phyloP scores from a whole-genome alignment of 306 rosid genomes.

The Castanea crenata region DNA sequence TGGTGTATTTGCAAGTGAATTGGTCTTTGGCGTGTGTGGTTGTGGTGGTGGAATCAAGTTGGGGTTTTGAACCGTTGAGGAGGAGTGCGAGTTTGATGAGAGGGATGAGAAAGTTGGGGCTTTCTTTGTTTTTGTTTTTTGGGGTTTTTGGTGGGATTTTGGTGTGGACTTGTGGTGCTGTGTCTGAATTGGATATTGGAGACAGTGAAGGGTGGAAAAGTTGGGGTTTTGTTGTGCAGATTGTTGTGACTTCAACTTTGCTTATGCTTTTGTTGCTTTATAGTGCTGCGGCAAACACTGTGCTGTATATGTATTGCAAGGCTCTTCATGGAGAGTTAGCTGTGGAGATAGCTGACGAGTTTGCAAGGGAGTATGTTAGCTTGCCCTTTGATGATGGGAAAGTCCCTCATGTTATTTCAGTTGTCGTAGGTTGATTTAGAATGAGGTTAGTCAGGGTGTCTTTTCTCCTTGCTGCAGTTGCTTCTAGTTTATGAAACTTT shows the following conservation, averaged over 20 bases:
- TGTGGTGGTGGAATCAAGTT: conserved; percentile 42
- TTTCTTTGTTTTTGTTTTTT: conserved; percentile 38
- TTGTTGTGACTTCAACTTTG: conserved; percentile 45
- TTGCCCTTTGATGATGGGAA: conserved; percentile 70
- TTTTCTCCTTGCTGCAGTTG: neutral
- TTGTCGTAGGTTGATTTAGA: conserved; percentile 25
- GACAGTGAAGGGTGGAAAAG: conserved; percentile 39
- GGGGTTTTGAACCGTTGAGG: conserved; percentile 40
- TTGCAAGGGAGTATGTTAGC: conserved; percentile 43
- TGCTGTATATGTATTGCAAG: conserved; percentile 47
- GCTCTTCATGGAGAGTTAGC: conserved; percentile 42
- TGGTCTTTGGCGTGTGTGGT: conserved; percentile 51
- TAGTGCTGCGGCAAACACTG: conserved; percentile 44
- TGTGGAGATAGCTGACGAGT: conserved; percentile 52
- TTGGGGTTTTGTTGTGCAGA: conserved; percentile 46
- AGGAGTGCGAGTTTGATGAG: conserved; percentile 40
- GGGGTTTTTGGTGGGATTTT: conserved; percentile 25
- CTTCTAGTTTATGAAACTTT: neutral
- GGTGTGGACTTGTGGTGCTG: conserved; percentile 25
- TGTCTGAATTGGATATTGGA: conserved; percentile 11
- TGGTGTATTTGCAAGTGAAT: conserved; percentile 43
- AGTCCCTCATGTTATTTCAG: conserved; percentile 72
- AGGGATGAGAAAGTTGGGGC: conserved; percentile 43
- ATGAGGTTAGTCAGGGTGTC: conserved; percentile 18
- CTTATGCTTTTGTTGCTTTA: conserved; percentile 49